Conservation (phyloP, 305 asterid genomes). For the Fraxinus latifolia region DNA sequence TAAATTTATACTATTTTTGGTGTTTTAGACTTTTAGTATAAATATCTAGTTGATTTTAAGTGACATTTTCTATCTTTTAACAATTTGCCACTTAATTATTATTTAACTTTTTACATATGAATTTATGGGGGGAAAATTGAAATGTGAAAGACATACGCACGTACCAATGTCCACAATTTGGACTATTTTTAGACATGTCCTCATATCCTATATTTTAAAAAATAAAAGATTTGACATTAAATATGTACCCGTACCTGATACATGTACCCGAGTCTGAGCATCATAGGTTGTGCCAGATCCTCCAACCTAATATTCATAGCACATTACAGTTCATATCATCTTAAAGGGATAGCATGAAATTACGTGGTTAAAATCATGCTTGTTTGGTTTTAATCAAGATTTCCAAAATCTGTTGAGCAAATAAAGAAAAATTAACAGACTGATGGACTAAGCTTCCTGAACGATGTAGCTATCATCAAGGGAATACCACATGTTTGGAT, state of each 20-base stretch:
- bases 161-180: too few relatives aligned
- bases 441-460: neutral
- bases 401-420: conserved; percentile 16
- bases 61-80: neutral
- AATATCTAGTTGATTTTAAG: neutral
- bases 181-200: too few relatives aligned
- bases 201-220: too few relatives aligned
- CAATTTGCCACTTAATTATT: neutral
- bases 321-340: neutral
- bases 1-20: neutral
- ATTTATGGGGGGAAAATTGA: too few relatives aligned
- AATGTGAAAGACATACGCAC: too few relatives aligned
- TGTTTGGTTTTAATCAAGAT: conserved; percentile 14
- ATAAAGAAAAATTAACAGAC: conserved; percentile 13
- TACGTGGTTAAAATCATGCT: neutral
- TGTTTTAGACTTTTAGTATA: neutral
- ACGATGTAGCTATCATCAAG: conserved; percentile 1
- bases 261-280: too few relatives aligned
- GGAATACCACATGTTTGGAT: neutral
- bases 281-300: neutral
- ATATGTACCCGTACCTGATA: too few relatives aligned
- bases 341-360: neutral
- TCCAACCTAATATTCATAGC: neutral
- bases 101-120: too few relatives aligned
- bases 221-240: too few relatives aligned